Conservation (phyloP, 2,329 filamentous ascomycete genomes). For the Neurospora sp. region DNA sequence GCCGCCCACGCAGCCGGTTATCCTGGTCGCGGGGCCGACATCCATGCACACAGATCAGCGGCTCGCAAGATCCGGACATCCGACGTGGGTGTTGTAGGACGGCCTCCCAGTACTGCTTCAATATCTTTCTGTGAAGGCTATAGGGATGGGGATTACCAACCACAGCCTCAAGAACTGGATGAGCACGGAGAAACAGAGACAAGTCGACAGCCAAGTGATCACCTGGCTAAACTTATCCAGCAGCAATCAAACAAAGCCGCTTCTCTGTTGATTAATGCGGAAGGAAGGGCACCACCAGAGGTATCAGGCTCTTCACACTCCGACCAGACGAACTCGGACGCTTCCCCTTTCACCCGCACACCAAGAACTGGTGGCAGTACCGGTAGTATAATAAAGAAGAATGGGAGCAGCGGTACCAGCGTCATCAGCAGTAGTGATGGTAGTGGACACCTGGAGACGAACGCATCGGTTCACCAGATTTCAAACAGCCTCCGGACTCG, state of each 20-base stretch:
- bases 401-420: neutral
- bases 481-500: neutral
- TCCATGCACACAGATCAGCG: neutral
- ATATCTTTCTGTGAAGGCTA: neutral
- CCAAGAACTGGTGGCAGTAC: neutral
- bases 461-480: neutral
- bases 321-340: neutral
- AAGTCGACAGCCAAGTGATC: no score
- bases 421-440: neutral
- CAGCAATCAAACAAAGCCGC: no score
- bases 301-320: neutral
- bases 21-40: neutral
- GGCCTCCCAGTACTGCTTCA: neutral
- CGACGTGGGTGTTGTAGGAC: neutral
- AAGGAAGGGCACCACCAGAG: neutral
- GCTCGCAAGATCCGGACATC: neutral
- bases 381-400: neutral
- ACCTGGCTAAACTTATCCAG: no score
- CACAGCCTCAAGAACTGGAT: neutral
- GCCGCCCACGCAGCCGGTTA: neutral
- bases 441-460: neutral
- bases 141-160: neutral
- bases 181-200: neutral
- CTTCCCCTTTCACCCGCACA: neutral
- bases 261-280: neutral